Conservation (phyloP, 139 green algal genomes). For the Coccomyxa sp. region DNA sequence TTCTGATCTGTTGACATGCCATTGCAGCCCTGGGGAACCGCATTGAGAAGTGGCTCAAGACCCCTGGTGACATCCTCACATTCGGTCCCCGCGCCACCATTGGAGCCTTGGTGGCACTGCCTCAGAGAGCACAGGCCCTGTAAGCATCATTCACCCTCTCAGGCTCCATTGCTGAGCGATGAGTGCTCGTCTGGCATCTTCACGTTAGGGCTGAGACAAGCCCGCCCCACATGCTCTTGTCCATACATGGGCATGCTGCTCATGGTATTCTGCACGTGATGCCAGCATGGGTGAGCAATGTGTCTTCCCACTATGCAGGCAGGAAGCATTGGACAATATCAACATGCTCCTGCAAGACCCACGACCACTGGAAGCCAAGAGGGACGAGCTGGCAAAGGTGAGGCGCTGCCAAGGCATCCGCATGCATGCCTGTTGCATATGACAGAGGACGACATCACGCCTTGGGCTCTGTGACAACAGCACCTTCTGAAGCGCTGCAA, state of each 20-base stretch:
- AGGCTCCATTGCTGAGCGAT: too few species aligned
- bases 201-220: too few species aligned
- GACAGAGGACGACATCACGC: too few species aligned
- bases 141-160: conserved; percentile 15
- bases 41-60: conserved; percentile 14
- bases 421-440: not conserved
- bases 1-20: not conserved
- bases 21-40: not conserved
- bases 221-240: too few species aligned
- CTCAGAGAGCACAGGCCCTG: conserved; percentile 39
- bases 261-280: not conserved
- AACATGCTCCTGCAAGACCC: conserved; percentile 53
- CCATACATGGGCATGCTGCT: too few species aligned
- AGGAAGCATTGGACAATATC: conserved; percentile 39
- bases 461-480: too few species aligned
- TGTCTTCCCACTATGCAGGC: conserved; percentile 22
- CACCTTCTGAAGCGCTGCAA: too few species aligned
- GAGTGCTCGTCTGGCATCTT: too few species aligned
- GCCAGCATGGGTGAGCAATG: not conserved
- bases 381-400: conserved; percentile 49
- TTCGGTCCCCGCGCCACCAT: conserved; percentile 47
- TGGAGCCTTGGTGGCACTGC: conserved; percentile 42
- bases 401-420: not conserved
- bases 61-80: conserved; percentile 44
- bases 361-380: conserved; percentile 54